Base-by-base conservation (phyloP, 2,329 filamentous ascomycete species). In the Scortechinia acanthostroma region DNA sequence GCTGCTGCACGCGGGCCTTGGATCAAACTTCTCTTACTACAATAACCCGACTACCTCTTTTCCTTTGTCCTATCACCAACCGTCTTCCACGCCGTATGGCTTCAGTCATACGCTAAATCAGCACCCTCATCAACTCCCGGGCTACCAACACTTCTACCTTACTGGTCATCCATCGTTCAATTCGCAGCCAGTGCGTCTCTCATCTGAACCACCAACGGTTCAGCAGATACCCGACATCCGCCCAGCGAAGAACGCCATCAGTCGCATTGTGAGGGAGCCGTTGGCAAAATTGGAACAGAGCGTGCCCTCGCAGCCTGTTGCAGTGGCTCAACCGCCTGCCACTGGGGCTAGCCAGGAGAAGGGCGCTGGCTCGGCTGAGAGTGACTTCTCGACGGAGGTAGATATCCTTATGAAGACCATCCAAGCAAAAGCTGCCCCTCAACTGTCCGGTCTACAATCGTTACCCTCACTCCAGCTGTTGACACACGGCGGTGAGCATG, bases 391-490 rank as follows among this genome's bases (percentile, higher is more conserved):
- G 6, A 40, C 35, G 17, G 17, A 40, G 6, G 35, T 40, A 13
- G 35, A 40, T 40, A 17, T 40, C 17, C 17, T 40, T 10, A 40
- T 40, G 35, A 40, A 40, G 17, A 17, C 35, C 20, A 40, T 40
- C 35, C 35, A 40, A 17, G 6, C 35, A 6, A 10, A 19, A 17
- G 10, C 35, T 13, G 17, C 6, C 6, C 20, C 35, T 13, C 6
- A 10, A 17, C 10, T n/a, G n/a, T 10, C 25, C 10, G n/a, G 10
- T 30, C 35, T 15, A 17, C 35, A 40, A 19, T 40, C 35, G 6
- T 19, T 40, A 17, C 35, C 35, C 20, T 19, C 35, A 17, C 20
- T 40, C 13, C 35, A 40, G 35, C 35, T 15, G 13, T 19, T 40
- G 35, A 19, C 35, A 6, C 35, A 40, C 17, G 35, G 35, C 10